phyloP scores from a whole-genome alignment of 306 rosid species.

The Cucurbita moschata region DNA sequence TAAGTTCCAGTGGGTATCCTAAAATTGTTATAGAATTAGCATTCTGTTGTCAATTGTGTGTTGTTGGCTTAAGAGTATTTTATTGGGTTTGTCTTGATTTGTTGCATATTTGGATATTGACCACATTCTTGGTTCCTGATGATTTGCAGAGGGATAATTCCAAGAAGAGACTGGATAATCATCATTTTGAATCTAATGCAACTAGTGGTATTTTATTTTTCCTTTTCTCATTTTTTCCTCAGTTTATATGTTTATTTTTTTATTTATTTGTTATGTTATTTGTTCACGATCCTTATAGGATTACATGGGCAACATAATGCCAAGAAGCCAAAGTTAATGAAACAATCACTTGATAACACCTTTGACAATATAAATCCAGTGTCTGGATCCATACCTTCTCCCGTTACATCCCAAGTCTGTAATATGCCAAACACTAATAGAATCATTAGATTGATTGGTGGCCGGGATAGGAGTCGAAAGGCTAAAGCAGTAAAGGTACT shows the following conservation, averaged over 20 bases:
- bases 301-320: conserved; percentile 51
- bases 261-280: not conserved
- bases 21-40: not conserved
- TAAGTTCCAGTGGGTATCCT: not conserved
- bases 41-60: not conserved
- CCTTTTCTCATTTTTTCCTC: conserved; percentile 3
- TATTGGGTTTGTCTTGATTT: not conserved
- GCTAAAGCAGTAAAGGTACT: conserved; percentile 62
- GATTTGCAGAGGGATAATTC: conserved; percentile 68
- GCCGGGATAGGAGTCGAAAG: conserved; percentile 78
- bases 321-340: conserved; percentile 68
- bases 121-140: not conserved
- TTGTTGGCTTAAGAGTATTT: not conserved
- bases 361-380: conserved; percentile 52
- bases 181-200: conserved; percentile 74
- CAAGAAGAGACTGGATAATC: conserved; percentile 66
- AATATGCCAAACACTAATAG: conserved; percentile 79
- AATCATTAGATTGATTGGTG: conserved; percentile 72
- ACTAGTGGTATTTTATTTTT: conserved; percentile 40
- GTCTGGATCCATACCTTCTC: conserved; percentile 80
- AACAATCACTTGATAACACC: conserved; percentile 55
- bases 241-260: not conserved
- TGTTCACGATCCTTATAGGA: conserved; percentile 34
- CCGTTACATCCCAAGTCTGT: conserved; percentile 88
- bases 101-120: not conserved